Evolutionary conservation across 345 rosid species (phyloP).

Genomic region (Alliaria petiolata): DNA sequence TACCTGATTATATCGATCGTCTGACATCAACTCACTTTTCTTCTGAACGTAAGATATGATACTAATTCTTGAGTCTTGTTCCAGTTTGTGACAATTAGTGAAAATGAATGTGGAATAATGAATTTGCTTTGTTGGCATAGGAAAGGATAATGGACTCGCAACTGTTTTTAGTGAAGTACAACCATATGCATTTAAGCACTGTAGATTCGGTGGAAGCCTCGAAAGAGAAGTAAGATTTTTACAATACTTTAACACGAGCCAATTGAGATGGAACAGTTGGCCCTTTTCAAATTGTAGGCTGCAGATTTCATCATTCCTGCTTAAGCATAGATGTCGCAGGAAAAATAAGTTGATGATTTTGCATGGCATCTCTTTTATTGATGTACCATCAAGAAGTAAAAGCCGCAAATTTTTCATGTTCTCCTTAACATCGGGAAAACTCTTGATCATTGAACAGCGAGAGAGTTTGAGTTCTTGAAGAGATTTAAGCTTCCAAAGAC

Average conservation of each 20-base stretch:
- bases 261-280: background rate
- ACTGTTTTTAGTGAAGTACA: slow-evolving; percentile 12
- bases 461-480: slow-evolving; percentile 25
- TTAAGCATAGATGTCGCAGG: slow-evolving; percentile 12
- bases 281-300: background rate
- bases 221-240: slow-evolving; percentile 15
- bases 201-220: slow-evolving; percentile 21
- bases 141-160: background rate
- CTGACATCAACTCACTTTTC: background rate
- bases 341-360: background rate
- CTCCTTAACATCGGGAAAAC: background rate
- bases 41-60: background rate
- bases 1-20: slow-evolving; percentile 17
- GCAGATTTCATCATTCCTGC: background rate
- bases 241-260: slow-evolving; percentile 19
- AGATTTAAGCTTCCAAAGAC: background rate
- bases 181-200: slow-evolving; percentile 18
- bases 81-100: slow-evolving; percentile 1
- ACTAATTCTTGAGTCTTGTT: slow-evolving; percentile 9
- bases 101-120: slow-evolving; percentile 9
- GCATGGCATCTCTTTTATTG: background rate
- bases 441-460: background rate
- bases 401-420: background rate
- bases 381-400: slow-evolving; percentile 14
- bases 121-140: background rate